Conservation (phyloP, 2,329 filamentous ascomycete genomes). For the Hymenoscyphus fructigenus region DNA sequence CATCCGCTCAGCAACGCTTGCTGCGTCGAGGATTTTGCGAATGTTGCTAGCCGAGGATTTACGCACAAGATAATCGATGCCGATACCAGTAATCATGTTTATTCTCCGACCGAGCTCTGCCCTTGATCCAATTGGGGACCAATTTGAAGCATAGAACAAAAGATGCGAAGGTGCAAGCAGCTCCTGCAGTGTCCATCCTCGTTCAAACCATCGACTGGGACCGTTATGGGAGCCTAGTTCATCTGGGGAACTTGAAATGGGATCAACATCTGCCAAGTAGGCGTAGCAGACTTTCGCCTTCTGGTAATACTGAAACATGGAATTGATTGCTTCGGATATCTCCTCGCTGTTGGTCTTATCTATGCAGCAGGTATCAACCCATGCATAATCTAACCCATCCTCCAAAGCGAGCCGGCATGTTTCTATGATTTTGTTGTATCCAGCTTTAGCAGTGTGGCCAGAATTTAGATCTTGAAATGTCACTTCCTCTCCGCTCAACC, state of each 20-base stretch:
- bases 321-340: conserved; percentile 20
- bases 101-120: not conserved
- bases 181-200: conserved; percentile 18
- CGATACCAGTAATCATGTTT: conserved; percentile 3
- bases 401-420: conserved; percentile 10
- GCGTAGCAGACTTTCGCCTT: conserved; percentile 18
- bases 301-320: no score
- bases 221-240: not conserved
- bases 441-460: not conserved
- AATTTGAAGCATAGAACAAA: conserved; percentile 11
- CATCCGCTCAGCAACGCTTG: conserved; percentile 37
- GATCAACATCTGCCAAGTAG: conserved; percentile 17
- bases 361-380: conserved; percentile 25
- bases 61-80: not conserved
- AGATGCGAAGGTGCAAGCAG: conserved; percentile 14
- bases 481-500: conserved; percentile 29
- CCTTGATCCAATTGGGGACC: conserved; percentile 7
- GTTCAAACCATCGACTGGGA: conserved; percentile 17
- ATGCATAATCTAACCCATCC: conserved; percentile 14
- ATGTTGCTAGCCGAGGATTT: not conserved
- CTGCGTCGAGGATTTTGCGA: not conserved
- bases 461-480: conserved; percentile 40
- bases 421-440: conserved; percentile 12
- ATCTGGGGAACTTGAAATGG: not conserved
- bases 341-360: conserved; percentile 22